Percentiles rank a stretch among this genome's conserved stretches.
Conservation (phyloP, 2,329 filamentous ascomycete genomes). For the Penicillium occitanis region DNA sequence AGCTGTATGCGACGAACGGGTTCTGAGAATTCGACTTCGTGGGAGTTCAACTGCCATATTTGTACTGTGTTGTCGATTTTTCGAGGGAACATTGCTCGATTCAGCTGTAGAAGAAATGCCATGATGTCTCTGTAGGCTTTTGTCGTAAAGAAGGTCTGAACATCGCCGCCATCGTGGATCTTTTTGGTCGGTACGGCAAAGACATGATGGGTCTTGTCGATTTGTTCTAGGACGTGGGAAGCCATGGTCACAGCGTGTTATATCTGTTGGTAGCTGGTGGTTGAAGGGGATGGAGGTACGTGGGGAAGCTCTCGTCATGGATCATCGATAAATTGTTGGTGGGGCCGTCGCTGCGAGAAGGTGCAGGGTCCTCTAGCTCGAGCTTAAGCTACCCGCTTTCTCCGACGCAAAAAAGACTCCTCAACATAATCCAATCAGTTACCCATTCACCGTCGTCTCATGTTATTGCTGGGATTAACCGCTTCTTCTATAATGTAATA, state of each 20-base stretch:
- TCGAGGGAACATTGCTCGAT: conserved; percentile 77
- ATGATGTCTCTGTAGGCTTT: conserved; percentile 85
- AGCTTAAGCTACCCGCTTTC: background rate
- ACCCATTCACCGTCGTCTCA: background rate
- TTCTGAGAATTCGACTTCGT: conserved; percentile 51
- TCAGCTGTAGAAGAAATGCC: conserved; percentile 85
- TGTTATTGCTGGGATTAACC: too few species aligned
- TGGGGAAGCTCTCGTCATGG: background rate
- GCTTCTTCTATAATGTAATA: background rate
- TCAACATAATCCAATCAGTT: background rate
- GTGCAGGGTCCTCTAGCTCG: background rate
- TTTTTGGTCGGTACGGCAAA: conserved; percentile 73
- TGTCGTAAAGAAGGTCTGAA: conserved; percentile 74
- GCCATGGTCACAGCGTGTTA: background rate
- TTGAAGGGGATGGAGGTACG: conserved; percentile 25
- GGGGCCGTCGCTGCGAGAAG: background rate
- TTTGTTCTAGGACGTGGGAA: conserved; percentile 29
- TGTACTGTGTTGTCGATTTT: conserved; percentile 47
- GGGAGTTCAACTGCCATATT: conserved; percentile 50
- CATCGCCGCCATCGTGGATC: conserved; percentile 83
- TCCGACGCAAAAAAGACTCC: background rate
- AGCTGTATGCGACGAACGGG: conserved; percentile 64
- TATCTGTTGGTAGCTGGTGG: too few species aligned
- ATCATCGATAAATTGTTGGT: conserved; percentile 1
- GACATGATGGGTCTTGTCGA: conserved; percentile 52